Conservation (phyloP, 2,329 filamentous ascomycete genomes). For the Aureobasidium uvarum region DNA sequence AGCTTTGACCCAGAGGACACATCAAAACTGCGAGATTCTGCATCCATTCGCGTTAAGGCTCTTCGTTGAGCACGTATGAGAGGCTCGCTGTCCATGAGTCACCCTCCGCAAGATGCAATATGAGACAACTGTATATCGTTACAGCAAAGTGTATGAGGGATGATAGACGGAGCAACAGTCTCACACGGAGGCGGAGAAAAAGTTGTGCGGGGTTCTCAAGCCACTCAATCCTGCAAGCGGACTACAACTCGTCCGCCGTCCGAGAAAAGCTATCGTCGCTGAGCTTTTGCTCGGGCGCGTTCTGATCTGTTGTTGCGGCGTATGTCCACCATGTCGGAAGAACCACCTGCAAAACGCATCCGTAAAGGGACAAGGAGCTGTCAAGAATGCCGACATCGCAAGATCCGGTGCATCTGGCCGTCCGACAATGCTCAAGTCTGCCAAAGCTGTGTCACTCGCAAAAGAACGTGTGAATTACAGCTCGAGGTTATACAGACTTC, state of each 20-base stretch:
- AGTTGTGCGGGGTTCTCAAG: background rate
- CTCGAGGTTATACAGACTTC: slow-evolving; percentile 27
- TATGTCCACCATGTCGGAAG: slow-evolving; percentile 16
- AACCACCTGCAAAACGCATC: slow-evolving; percentile 30
- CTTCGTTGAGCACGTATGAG: too few species aligned
- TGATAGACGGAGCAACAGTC: too few species aligned
- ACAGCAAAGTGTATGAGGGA: background rate
- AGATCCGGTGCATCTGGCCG: slow-evolving; percentile 36
- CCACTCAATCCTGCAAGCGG: background rate
- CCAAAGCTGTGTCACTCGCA: slow-evolving; percentile 30
- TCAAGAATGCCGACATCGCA: slow-evolving; percentile 37
- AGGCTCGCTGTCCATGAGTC: too few species aligned
- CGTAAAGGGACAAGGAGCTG: slow-evolving; percentile 38
- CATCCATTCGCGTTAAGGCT: too few species aligned
- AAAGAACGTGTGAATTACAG: slow-evolving; percentile 31
- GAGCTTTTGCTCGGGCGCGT: background rate
- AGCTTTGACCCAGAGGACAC: too few species aligned
- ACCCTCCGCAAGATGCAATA: too few species aligned
- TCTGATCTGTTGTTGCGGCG: background rate
- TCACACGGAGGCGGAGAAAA: background rate
- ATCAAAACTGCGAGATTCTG: background rate
- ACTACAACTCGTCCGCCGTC: slow-evolving; percentile 7
- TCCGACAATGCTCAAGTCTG: slow-evolving; percentile 32
- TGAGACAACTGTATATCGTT: background rate
- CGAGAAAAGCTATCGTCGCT: background rate